phyloP scores from a whole-genome alignment of 2,329 filamentous ascomycete genomes.

The Ilyonectria robusta region DNA sequence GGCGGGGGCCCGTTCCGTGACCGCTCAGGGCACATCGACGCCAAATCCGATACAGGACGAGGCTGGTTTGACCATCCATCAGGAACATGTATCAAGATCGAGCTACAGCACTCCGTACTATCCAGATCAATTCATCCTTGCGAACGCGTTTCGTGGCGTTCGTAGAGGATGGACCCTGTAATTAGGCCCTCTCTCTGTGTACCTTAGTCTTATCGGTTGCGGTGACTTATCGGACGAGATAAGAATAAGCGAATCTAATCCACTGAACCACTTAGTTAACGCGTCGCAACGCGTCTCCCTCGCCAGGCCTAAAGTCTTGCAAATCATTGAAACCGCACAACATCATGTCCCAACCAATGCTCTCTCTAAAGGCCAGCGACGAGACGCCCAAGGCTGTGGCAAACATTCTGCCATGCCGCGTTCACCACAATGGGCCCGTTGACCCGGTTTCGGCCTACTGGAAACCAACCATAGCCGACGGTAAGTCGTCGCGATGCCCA shows the following conservation, averaged over 20 bases:
- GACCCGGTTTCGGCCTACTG: slow-evolving; percentile 78
- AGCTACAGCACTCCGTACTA: neutral
- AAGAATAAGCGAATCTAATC: slow-evolving; percentile 23
- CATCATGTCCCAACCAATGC: slow-evolving; percentile 60
- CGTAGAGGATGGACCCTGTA: neutral
- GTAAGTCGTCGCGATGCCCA: slow-evolving; percentile 51
- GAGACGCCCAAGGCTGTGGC: slow-evolving; percentile 62
- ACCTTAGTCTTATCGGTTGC: neutral
- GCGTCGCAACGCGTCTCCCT: slow-evolving; percentile 43
- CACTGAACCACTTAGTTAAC: slow-evolving; percentile 27
- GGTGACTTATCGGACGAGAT: slow-evolving; percentile 5
- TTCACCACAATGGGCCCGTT: slow-evolving; percentile 83
- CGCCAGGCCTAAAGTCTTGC: neutral
- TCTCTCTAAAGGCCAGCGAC: slow-evolving; percentile 53
- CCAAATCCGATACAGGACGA: neutral
- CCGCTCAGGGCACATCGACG: neutral
- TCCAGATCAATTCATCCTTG: neutral
- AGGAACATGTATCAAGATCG: neutral
- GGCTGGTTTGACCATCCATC: neutral
- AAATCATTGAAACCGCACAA: neutral
- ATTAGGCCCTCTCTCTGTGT: neutral
- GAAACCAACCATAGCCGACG: slow-evolving; percentile 68
- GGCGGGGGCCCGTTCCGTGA: neutral
- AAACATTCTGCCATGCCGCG: slow-evolving; percentile 84
- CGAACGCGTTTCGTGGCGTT: neutral